These are phyloP conservation scores for Coprinellus micaceus DNA, from an alignment of 768 basidiomycete genomes.

Conservation along the genomic window DNA sequence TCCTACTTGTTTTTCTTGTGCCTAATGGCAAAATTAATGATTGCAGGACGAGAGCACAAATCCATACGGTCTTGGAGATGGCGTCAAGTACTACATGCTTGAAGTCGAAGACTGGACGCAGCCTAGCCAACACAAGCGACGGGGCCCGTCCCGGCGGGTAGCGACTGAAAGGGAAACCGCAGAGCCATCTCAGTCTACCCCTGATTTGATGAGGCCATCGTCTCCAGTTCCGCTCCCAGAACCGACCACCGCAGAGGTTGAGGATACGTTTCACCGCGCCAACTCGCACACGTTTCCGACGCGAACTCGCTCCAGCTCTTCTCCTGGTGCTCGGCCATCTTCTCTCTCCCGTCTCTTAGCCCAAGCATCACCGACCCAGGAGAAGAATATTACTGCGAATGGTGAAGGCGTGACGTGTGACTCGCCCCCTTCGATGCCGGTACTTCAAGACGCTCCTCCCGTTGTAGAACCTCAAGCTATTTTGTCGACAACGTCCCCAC, in stretches of 20 bases:
- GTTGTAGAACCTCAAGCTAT: neutral
- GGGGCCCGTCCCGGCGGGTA: conserved; percentile 48
- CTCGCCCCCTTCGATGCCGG: conserved; percentile 5
- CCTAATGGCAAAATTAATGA: conserved; percentile 2
- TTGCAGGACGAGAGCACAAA: conserved; percentile 75
- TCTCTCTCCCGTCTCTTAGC: conserved; percentile 77
- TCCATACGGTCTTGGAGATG: conserved; percentile 85
- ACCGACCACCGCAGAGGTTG: conserved; percentile 67
- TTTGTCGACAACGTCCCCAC: conserved; percentile 26
- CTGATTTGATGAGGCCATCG: conserved; percentile 6
- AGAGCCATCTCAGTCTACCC: conserved; percentile 34
- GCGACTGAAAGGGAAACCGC: conserved; percentile 35
- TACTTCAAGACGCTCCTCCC: neutral
- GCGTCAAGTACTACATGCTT: conserved; percentile 90
- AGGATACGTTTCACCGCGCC: conserved; percentile 69
- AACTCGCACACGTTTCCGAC: conserved; percentile 64
- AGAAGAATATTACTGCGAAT: conserved; percentile 15
- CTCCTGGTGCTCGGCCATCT: conserved; percentile 68
- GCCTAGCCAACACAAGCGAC: conserved; percentile 61
- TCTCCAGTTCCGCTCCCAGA: conserved; percentile 43
- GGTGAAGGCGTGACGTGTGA: conserved; percentile 14
- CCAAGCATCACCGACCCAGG: conserved; percentile 55
- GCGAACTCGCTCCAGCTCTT: conserved; percentile 62
- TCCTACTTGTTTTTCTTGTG: too few relatives aligned
- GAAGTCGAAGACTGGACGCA: conserved; percentile 94